Evolutionary conservation across 805 yeast species (phyloP).

Genomic region (Scheffersomyces lignosus): DNA sequence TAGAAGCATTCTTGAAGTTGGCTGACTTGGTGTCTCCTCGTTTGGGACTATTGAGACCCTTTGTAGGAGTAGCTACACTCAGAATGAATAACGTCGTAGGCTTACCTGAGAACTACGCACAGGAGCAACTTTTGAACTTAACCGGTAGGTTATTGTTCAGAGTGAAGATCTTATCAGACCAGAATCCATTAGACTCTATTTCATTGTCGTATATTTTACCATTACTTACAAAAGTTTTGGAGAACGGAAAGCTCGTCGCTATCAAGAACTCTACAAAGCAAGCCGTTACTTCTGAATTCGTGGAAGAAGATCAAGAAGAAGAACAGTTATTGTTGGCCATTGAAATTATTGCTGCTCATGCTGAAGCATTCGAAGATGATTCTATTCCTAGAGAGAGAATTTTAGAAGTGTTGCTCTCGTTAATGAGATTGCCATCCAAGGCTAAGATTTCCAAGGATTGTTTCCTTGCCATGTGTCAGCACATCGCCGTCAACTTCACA

Average conservation of each 20-base stretch:
- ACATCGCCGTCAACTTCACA: constrained; percentile 63
- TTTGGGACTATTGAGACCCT: constrained; percentile 48
- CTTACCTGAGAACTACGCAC: constrained; percentile 46
- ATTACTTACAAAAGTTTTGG: constrained; percentile 63
- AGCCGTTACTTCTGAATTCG: constrained; percentile 61
- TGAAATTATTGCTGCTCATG: constrained; percentile 69
- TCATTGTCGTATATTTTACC: constrained; percentile 78
- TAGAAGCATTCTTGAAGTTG: constrained; percentile 53
- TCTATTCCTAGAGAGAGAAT: constrained; percentile 69
- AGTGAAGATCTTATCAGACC: constrained; percentile 72
- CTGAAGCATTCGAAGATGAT: constrained; percentile 64
- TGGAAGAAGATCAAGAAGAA: constrained; percentile 84
- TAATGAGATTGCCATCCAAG: constrained; percentile 73
- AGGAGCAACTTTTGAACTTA: constrained; percentile 54
- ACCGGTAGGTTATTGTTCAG: constrained; percentile 72
- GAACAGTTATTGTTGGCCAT: constrained; percentile 78
- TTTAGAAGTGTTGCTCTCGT: constrained; percentile 58
- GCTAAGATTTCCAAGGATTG: constrained; percentile 84
- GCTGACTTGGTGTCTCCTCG: constrained; percentile 54
- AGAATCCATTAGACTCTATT: constrained; percentile 64
- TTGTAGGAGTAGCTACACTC: constrained; percentile 70
- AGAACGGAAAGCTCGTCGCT: constrained; percentile 61
- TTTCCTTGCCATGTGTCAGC: constrained; percentile 72
- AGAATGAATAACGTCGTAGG: constrained; percentile 50
- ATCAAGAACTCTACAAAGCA: constrained; percentile 52